phyloP scores from a whole-genome alignment of 805 yeast species.

The Lachancea lanzarotensis region DNA sequence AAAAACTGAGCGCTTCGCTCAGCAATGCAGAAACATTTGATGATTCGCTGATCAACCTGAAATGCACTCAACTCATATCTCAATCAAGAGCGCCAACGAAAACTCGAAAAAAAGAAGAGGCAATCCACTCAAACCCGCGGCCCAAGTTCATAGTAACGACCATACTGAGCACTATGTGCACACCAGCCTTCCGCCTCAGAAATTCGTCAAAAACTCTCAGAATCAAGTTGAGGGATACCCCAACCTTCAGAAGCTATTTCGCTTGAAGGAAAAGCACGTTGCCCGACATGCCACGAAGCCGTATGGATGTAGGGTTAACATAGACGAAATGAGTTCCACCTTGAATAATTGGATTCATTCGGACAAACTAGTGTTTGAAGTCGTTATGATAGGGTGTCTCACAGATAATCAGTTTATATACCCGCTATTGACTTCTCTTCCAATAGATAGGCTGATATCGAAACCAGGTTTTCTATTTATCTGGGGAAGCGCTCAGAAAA shows the following conservation, averaged over 20 bases:
- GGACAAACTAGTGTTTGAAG: conserved; percentile 67
- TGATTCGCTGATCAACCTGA: neutral
- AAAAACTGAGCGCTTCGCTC: neutral
- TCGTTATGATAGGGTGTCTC: conserved; percentile 85
- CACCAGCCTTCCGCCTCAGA: conserved; percentile 55
- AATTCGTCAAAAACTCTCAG: conserved; percentile 55
- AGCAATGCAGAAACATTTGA: neutral
- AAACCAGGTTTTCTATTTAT: conserved; percentile 82
- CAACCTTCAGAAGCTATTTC: conserved; percentile 60
- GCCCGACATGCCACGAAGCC: conserved; percentile 50
- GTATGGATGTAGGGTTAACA: conserved; percentile 53
- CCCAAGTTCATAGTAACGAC: conserved; percentile 43
- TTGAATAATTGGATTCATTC: conserved; percentile 56
- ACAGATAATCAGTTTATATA: conserved; percentile 65
- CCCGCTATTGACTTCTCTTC: conserved; percentile 56
- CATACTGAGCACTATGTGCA: conserved; percentile 65
- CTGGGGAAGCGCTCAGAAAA: conserved; percentile 78
- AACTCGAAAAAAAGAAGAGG: neutral
- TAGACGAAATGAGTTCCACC: conserved; percentile 47
- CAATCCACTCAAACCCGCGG: conserved; percentile 3
- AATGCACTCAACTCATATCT: neutral
- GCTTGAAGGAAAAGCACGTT: conserved; percentile 57
- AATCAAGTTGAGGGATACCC: conserved; percentile 82
- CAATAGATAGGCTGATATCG: conserved; percentile 66
- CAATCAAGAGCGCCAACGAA: neutral